A percentile compares a stretch with the other conserved stretches of the same genome.
phyloP scores from a whole-genome alignment of 805 yeast species.

The Candida piceae region DNA sequence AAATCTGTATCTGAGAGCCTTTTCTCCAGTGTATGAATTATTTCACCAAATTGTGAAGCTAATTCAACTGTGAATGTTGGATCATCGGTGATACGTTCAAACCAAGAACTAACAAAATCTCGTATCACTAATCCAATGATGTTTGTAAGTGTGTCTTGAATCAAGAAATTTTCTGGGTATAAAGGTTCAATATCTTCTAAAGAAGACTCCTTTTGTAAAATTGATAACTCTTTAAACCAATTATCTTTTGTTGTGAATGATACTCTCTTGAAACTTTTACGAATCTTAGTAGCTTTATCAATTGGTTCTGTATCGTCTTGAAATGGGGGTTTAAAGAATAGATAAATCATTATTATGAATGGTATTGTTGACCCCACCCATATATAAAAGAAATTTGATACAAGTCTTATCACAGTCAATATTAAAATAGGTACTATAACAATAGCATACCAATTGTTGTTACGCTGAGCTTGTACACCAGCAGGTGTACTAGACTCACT shows the following conservation, averaged over 20 bases:
- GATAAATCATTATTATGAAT: slow-evolving; percentile 5
- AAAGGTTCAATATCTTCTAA: slow-evolving; percentile 6
- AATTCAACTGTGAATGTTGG: slow-evolving; percentile 38
- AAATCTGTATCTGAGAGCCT: slow-evolving; percentile 45
- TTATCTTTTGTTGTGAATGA: slow-evolving; percentile 22
- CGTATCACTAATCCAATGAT: slow-evolving; percentile 43
- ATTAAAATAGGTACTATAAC: not conserved
- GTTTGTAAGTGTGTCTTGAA: slow-evolving; percentile 49
- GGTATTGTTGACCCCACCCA: slow-evolving; percentile 17
- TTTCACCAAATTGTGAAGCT: slow-evolving; percentile 37
- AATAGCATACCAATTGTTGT: not conserved
- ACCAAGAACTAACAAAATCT: slow-evolving; percentile 60
- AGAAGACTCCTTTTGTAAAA: slow-evolving; percentile 11
- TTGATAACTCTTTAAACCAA: slow-evolving; percentile 27
- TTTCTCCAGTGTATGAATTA: slow-evolving; percentile 36
- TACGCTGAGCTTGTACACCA: too few relatives aligned
- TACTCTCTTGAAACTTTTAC: slow-evolving; percentile 12
- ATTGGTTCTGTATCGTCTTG: not conserved
- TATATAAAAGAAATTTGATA: slow-evolving; percentile 7
- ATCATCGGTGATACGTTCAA: slow-evolving; percentile 37
- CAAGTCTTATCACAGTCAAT: not conserved
- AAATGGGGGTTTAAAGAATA: slow-evolving; percentile 3
- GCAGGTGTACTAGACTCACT: too few relatives aligned
- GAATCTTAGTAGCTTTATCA: slow-evolving; percentile 3
- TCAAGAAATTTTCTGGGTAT: slow-evolving; percentile 44